Base-by-base conservation (phyloP, 2,329 filamentous ascomycete species). In the Calonectria ilicicola region DNA sequence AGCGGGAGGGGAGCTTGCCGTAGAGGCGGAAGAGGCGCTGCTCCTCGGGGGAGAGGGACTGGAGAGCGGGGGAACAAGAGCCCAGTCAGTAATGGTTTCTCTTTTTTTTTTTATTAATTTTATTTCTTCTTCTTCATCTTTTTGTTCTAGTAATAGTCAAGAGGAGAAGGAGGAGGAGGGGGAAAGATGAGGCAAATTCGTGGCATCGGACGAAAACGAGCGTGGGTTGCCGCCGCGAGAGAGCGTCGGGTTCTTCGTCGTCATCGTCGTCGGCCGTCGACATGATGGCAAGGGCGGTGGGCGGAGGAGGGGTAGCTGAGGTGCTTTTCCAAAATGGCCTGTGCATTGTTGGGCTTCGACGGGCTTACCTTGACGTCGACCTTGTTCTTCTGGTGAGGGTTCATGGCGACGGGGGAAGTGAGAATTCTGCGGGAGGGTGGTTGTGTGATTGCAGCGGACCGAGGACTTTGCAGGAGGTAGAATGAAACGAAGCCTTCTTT, bases 331-430 rank as follows among this genome's bases (percentile, higher is more conserved):
- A 32, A 64, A 69, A 69, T 66, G 65, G 75, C 72, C 35, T 46
- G 67, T 64, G 63, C 56, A 66, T 51, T 53, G 64, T 71, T 67
- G 69, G 69, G 69, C 69, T 53, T 47, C 21, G 63, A 53, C 51
- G 91, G 91, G 56, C 94, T 88, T 88, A 98, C 97, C 89, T 91
- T 96, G 86, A 98, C 90, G 86, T 99, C 97, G 81, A 98, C 91
- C 90, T 99, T 98, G 90, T 98, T 98, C 91, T 98, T 96, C 90
- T 98, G 95, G 85, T 96, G 95, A 80, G 96, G 96, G 85, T 98
- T 98, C 95, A 98, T 97, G 77, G 80, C 72, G 89, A 67, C 69
- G 38, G 63, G 42, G 44, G n/a, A n/a, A 23, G 21, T 21, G 44
- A 35, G 44, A 21, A 15, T 17, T 26, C 60, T n/a, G 69, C 29